Evolutionary conservation across 331 rosid species (phyloP).

Genomic region (Quercus tomentella): DNA sequence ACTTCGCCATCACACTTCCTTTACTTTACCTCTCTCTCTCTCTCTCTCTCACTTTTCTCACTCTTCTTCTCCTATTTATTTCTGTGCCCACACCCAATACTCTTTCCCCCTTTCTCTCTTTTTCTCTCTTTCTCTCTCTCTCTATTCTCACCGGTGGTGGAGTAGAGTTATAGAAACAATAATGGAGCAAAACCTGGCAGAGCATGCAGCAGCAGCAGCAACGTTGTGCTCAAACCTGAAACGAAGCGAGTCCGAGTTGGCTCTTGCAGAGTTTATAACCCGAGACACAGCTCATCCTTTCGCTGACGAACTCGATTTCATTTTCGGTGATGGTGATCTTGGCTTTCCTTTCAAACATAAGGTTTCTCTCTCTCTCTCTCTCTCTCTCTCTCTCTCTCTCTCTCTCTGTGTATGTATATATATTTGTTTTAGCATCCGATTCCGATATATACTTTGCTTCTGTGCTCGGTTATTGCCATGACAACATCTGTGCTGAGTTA

Average conservation of each 20-base stretch:
- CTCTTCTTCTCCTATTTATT: too few species aligned
- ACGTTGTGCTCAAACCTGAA: slow-evolving; percentile 6
- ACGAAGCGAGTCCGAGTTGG: slow-evolving; percentile 47
- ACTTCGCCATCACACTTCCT: too few species aligned
- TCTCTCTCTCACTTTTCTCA: neutral
- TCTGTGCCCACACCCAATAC: too few species aligned
- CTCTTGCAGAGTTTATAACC: slow-evolving; percentile 27
- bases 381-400: neutral
- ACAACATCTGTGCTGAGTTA: neutral
- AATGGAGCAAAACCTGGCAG: slow-evolving; percentile 20
- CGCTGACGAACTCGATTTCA: slow-evolving; percentile 16
- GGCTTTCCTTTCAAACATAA: slow-evolving; percentile 24
- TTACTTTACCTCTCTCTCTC: neutral
- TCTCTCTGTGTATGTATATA: too few species aligned
- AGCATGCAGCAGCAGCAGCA: neutral
- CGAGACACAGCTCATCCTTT: slow-evolving; percentile 3
- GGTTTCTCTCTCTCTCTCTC: slow-evolving; percentile 38
- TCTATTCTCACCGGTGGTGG: neutral
- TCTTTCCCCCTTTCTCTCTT: slow-evolving; percentile 39
- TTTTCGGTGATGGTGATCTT: slow-evolving; percentile 22
- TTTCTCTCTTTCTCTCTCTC: slow-evolving; percentile 3
- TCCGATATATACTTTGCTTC: neutral
- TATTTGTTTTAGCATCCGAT: too few species aligned
- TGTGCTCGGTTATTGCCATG: neutral
- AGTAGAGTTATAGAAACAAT: neutral